Percentiles rank a stretch among this genome's conserved stretches.
phyloP scores from a whole-genome alignment of 1,284 basidiomycete species.

The Rhodotorula sp. region DNA sequence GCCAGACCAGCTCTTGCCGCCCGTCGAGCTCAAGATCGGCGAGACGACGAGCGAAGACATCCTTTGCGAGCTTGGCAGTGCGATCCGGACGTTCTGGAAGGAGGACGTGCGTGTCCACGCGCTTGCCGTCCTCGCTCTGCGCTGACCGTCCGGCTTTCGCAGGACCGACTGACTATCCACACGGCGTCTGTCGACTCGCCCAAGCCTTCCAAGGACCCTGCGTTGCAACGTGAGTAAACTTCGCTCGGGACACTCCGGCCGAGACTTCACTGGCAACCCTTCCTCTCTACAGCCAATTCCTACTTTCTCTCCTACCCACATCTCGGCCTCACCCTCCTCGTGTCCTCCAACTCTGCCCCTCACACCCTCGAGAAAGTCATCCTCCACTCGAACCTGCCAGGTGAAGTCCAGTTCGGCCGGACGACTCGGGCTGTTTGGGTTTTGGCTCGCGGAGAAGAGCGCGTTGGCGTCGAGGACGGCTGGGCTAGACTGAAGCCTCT shows the following conservation, averaged over 20 bases:
- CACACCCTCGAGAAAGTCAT: slow-evolving; percentile 43
- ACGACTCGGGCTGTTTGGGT: slow-evolving; percentile 39
- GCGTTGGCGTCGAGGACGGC: not conserved
- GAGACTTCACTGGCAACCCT: not conserved
- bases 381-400: slow-evolving; percentile 46
- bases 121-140: not conserved
- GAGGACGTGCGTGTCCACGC: slow-evolving; percentile 41
- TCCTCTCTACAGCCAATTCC: slow-evolving; percentile 30
- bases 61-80: slow-evolving; percentile 43
- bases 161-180: slow-evolving; percentile 45
- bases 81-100: slow-evolving; percentile 44
- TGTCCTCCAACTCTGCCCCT: slow-evolving; percentile 4
- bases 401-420: slow-evolving; percentile 45
- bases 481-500: not conserved
- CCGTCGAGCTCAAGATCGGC: slow-evolving; percentile 25
- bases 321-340: slow-evolving; percentile 44
- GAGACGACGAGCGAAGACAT: slow-evolving; percentile 44
- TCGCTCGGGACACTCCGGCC: not conserved
- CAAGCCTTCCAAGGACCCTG: not conserved
- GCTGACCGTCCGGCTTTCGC: not conserved
- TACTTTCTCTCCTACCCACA: slow-evolving; percentile 47
- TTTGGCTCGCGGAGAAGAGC: not conserved
- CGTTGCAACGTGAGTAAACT: not conserved
- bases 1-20: not conserved
- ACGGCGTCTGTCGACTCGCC: not conserved